Evolutionary conservation across 83 land plant species (phyloP).

Genomic region (Picea engelmannii): DNA sequence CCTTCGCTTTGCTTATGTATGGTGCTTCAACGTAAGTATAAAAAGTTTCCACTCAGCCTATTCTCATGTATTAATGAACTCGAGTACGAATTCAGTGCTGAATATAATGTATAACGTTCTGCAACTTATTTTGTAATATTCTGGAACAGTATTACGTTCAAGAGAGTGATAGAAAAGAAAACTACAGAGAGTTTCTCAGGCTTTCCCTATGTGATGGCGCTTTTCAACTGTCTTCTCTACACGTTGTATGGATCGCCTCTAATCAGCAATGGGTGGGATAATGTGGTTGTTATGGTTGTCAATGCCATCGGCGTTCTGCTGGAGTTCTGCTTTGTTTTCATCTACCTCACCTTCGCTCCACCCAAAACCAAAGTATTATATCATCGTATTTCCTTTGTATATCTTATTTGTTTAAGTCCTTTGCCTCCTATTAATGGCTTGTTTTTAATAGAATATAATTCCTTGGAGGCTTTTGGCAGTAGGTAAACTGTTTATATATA

Average conservation of each 20-base stretch:
- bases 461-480: too few relatives aligned
- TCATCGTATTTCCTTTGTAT: too few relatives aligned
- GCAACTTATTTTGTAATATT: not conserved
- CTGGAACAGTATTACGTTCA: too few relatives aligned
- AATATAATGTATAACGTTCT: too few relatives aligned
- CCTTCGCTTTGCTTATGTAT: too few relatives aligned
- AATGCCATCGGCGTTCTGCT: slow-evolving; percentile 52
- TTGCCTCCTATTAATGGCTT: too few relatives aligned
- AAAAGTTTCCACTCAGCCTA: too few relatives aligned
- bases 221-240: slow-evolving; percentile 54
- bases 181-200: slow-evolving; percentile 54
- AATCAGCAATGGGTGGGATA: slow-evolving; percentile 51
- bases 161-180: slow-evolving; percentile 42
- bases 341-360: slow-evolving; percentile 40
- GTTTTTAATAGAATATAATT: too few relatives aligned
- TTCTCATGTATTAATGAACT: too few relatives aligned
- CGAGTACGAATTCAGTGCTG: too few relatives aligned
- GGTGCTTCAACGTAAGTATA: slow-evolving; percentile 8
- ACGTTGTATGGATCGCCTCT: slow-evolving; percentile 67
- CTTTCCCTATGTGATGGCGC: slow-evolving; percentile 52
- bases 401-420: not conserved
- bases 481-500: too few relatives aligned
- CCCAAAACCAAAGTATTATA: slow-evolving; percentile 26
- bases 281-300: slow-evolving; percentile 48
- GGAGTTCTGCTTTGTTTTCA: slow-evolving; percentile 44